phyloP scores from a whole-genome alignment of 2,329 filamentous ascomycete genomes.

The Sclerotinia spermophila region DNA sequence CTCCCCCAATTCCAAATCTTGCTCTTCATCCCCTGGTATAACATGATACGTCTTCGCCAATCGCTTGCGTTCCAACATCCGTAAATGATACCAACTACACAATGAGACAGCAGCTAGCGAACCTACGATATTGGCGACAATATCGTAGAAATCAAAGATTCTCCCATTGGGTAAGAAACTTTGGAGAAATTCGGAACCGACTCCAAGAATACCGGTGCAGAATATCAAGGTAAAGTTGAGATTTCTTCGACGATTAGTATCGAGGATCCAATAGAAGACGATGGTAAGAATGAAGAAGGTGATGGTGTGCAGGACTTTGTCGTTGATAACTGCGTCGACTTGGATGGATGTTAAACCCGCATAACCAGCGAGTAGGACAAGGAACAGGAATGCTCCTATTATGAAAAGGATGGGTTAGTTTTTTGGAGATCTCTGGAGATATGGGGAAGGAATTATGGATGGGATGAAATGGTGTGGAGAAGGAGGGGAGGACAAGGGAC shows the following conservation, averaged over 20 bases:
- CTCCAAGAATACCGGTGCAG: slow-evolving; percentile 67
- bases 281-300: slow-evolving; percentile 89
- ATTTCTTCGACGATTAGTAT: slow-evolving; percentile 80
- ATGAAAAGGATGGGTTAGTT: slow-evolving; percentile 19
- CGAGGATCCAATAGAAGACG: slow-evolving; percentile 94
- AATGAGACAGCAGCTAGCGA: slow-evolving; percentile 67
- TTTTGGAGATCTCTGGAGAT: slow-evolving; percentile 12
- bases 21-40: slow-evolving; percentile 58
- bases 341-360: slow-evolving; percentile 69
- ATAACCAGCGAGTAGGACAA: slow-evolving; percentile 74
- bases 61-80: slow-evolving; percentile 87
- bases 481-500: slow-evolving; percentile 14
- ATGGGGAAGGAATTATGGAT: not conserved
- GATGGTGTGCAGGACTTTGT: slow-evolving; percentile 82
- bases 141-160: slow-evolving; percentile 73
- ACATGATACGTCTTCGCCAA: slow-evolving; percentile 68
- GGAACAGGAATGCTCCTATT: slow-evolving; percentile 62
- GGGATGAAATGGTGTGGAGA: slow-evolving; percentile 6
- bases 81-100: slow-evolving; percentile 88
- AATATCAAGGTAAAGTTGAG: slow-evolving; percentile 78
- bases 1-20: slow-evolving; percentile 75
- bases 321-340: slow-evolving; percentile 62
- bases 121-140: slow-evolving; percentile 82
- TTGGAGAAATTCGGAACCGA: slow-evolving; percentile 75
- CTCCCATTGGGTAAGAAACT: slow-evolving; percentile 70